These are phyloP conservation scores for Paxillus rubicundulus DNA, from an alignment of 768 basidiomycete genomes.

Conservation along the genomic window DNA sequence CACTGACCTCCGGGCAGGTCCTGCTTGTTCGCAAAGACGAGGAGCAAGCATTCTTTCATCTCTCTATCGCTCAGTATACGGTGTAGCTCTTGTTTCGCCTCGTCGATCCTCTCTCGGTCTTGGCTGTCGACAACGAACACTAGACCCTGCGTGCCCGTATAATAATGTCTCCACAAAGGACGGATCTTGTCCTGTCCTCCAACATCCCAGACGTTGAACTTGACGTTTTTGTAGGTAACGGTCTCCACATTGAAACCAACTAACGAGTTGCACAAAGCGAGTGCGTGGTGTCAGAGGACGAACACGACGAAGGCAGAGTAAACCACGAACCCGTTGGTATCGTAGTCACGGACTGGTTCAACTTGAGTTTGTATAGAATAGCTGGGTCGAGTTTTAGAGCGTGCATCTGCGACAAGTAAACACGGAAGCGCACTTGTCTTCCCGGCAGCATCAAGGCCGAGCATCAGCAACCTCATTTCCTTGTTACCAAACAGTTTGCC, in stretches of 20 bases:
- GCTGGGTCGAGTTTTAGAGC: conserved; percentile 47
- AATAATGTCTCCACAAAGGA: conserved; percentile 98
- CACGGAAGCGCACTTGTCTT: conserved; percentile 80
- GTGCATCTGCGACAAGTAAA: not conserved
- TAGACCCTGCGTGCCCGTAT: conserved; percentile 97
- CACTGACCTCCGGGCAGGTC: conserved; percentile 90
- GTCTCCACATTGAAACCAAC: conserved; percentile 99
- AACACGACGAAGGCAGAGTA: not conserved
- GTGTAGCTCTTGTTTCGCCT: conserved; percentile 93
- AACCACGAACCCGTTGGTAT: conserved; percentile 79
- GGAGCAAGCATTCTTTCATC: conserved; percentile 95
- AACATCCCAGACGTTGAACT: conserved; percentile 95
- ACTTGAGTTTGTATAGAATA: conserved; percentile 97
- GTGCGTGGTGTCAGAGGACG: conserved; percentile 1
- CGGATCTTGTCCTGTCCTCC: conserved; percentile 99
- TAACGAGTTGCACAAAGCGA: conserved; percentile 26
- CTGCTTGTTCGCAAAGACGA: conserved; percentile 99
- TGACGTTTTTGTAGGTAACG: conserved; percentile 98
- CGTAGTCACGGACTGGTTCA: conserved; percentile 98
- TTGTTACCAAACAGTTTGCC: conserved; percentile 97
- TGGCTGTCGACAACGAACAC: conserved; percentile 98
- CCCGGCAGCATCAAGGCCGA: conserved; percentile 96
- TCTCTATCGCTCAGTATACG: conserved; percentile 95
- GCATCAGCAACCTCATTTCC: conserved; percentile 97
- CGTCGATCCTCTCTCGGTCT: conserved; percentile 92